Evolutionary conservation across 345 rosid species (phyloP).

Genomic region (Boechera divaricarpa): DNA sequence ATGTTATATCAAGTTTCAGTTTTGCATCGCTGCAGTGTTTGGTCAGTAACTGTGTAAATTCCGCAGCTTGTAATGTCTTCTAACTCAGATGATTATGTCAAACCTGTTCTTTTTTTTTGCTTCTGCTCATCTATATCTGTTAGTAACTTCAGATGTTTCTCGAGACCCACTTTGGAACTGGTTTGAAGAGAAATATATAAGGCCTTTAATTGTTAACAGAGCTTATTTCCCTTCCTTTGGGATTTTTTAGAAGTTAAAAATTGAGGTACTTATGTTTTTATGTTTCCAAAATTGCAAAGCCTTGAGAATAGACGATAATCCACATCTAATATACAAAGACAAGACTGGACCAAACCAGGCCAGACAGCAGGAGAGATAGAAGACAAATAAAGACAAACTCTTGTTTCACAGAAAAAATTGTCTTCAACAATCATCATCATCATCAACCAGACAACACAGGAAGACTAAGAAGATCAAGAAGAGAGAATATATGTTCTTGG

Average conservation of each 20-base stretch:
- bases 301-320: conserved; percentile 17
- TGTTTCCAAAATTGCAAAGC: conserved; percentile 24
- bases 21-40: conserved; percentile 21
- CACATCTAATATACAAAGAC: conserved; percentile 32
- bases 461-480: conserved; percentile 32
- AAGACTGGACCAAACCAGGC: conserved; percentile 1
- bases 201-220: background rate
- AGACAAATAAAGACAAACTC: conserved; percentile 20
- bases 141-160: conserved; percentile 30
- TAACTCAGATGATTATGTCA: conserved; percentile 22
- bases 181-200: conserved; percentile 12
- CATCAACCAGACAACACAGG: conserved; percentile 21
- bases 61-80: conserved; percentile 31
- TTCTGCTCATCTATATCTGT: background rate
- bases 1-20: conserved; percentile 10
- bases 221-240: background rate
- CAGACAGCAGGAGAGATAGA: conserved; percentile 1
- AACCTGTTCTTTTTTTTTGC: background rate
- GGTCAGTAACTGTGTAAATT: conserved; percentile 28
- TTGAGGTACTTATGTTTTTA: background rate
- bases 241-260: background rate
- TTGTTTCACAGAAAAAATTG: conserved; percentile 22
- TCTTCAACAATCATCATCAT: conserved; percentile 24
- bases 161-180: conserved; percentile 9
- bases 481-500: conserved; percentile 26